Percentiles rank a stretch among this genome's conserved stretches.
phyloP scores from a whole-genome alignment of 441 rosid species.

The Codiaeum variegatum region DNA sequence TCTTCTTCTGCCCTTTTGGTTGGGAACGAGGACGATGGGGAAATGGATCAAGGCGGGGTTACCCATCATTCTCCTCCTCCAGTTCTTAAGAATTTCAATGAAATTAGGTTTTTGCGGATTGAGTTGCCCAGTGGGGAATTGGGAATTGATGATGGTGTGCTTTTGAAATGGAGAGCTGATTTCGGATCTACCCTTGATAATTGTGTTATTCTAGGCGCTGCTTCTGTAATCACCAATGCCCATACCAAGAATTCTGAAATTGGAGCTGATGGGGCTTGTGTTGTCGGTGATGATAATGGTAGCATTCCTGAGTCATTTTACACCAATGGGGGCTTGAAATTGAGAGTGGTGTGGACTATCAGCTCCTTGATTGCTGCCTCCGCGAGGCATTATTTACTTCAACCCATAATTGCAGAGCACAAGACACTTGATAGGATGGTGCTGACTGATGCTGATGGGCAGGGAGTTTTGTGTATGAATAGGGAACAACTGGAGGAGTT shows the following conservation, averaged over 20 bases:
- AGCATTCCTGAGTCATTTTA: conserved; percentile 90
- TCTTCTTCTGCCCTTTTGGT: conserved; percentile 39
- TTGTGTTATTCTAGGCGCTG: conserved; percentile 83
- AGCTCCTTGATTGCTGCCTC: conserved; percentile 90
- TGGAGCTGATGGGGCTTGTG: conserved; percentile 15
- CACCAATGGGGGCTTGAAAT: conserved; percentile 87
- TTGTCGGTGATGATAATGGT: conserved; percentile 49
- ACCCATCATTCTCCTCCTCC: conserved; percentile 95
- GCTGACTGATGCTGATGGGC: conserved; percentile 77
- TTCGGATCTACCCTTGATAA: conserved; percentile 86
- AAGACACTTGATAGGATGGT: conserved; percentile 76
- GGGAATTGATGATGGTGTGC: conserved; percentile 69
- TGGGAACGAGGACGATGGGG: conserved; percentile 48
- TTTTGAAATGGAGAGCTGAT: conserved; percentile 85
- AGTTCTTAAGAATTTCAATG: conserved; percentile 71
- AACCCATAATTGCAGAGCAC: conserved; percentile 82
- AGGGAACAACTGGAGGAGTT: conserved; percentile 89
- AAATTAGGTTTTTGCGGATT: conserved; percentile 70
- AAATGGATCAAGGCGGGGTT: conserved; percentile 67
- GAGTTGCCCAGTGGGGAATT: conserved; percentile 81
- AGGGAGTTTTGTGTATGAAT: conserved; percentile 83
- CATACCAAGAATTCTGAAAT: conserved; percentile 17
- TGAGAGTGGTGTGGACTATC: conserved; percentile 92
- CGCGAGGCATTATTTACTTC: conserved; percentile 83
- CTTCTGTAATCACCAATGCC: conserved; percentile 40